Evolutionary conservation across 2,329 filamentous ascomycete species (phyloP).

Genomic region (Hymenotorrendiella dingleyae): DNA sequence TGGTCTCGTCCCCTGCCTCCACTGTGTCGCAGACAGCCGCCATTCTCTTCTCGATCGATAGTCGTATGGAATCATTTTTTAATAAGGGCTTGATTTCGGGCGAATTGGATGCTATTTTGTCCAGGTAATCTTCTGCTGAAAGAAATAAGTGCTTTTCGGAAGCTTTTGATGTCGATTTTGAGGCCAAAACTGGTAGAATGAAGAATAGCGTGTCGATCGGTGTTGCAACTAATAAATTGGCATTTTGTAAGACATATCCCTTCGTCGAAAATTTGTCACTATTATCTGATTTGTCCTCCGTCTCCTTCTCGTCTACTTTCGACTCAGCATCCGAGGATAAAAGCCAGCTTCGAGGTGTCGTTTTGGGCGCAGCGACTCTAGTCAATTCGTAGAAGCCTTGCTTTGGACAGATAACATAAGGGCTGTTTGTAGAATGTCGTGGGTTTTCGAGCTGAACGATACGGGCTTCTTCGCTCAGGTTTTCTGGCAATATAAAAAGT

Average conservation of each 20-base stretch:
- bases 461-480: constrained; percentile 46
- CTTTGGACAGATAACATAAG: constrained; percentile 57
- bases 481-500: constrained; percentile 56
- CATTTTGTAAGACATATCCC: constrained; percentile 56
- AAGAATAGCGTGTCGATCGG: constrained; percentile 81
- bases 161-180: constrained; percentile 33
- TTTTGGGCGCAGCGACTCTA: constrained; percentile 46
- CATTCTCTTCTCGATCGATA: constrained; percentile 59
- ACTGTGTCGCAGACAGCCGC: constrained; percentile 71
- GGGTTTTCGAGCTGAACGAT: constrained; percentile 57
- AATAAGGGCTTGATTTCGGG: constrained; percentile 56
- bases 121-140: constrained; percentile 65
- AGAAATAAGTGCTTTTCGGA: constrained; percentile 60
- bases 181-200: constrained; percentile 65
- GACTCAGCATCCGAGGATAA: constrained; percentile 30
- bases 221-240: constrained; percentile 79
- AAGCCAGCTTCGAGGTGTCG: constrained; percentile 56
- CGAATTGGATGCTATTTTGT: constrained; percentile 49
- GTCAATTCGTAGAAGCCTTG: constrained; percentile 62
- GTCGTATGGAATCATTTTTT: constrained; percentile 37
- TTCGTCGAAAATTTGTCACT: constrained; percentile 11
- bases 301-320: constrained; percentile 3
- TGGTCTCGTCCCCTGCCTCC: constrained; percentile 74
- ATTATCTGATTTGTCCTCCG: constrained; percentile 20
- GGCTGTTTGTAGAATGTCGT: constrained; percentile 45